Evolutionary conservation across 2,329 filamentous ascomycete species (phyloP).

Genomic region (Verticillium isaacii): DNA sequence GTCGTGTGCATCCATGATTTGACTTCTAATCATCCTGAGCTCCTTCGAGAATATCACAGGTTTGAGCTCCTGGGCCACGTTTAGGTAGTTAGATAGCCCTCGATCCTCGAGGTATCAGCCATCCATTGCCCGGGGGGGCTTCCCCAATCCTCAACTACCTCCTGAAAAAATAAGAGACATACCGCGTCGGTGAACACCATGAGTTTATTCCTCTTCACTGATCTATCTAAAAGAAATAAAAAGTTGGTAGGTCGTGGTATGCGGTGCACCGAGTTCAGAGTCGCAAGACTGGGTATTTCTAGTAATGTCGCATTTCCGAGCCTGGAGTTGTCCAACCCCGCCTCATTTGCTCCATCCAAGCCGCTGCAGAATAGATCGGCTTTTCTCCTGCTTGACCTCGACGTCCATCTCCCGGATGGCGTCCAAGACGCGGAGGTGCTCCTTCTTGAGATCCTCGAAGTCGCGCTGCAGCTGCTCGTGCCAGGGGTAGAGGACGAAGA

Average conservation of each 20-base stretch:
- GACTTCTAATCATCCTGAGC: too few species aligned
- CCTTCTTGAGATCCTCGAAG: slow-evolving; percentile 54
- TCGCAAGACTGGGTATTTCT: neutral
- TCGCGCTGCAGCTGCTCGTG: slow-evolving; percentile 60
- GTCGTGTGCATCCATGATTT: too few species aligned
- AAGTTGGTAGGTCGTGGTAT: neutral
- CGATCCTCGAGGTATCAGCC: too few species aligned
- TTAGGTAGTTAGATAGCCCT: too few species aligned
- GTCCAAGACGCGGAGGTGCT: slow-evolving; percentile 43
- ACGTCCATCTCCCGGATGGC: slow-evolving; percentile 23
- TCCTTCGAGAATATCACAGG: too few species aligned
- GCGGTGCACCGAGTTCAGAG: neutral
- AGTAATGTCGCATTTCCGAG: neutral
- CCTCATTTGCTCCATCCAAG: slow-evolving; percentile 6
- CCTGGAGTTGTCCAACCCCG: neutral
- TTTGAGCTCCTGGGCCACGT: too few species aligned
- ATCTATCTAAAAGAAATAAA: neutral
- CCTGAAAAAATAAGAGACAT: too few species aligned
- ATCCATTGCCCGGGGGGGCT: too few species aligned
- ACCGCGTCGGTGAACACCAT: neutral
- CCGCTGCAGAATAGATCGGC: slow-evolving; percentile 11
- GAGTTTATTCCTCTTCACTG: neutral
- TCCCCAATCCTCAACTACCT: too few species aligned
- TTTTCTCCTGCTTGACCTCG: slow-evolving; percentile 9
- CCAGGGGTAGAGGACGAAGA: slow-evolving; percentile 68